Base-by-base conservation (phyloP, 306 rosid species). In the Rosa rugosa region DNA sequence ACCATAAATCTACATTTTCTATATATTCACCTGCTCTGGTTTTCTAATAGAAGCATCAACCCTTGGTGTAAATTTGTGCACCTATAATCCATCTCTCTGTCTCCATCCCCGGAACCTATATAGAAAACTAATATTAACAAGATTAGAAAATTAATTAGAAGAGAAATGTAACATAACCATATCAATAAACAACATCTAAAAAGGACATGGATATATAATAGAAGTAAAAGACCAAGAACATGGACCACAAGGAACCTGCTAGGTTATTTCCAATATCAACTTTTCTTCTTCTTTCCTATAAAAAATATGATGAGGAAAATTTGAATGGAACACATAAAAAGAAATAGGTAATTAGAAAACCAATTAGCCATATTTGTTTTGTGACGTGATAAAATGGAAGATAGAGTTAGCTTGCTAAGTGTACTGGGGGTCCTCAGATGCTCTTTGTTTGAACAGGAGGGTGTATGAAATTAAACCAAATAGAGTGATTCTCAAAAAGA, bases 251-350 rank as follows among this genome's bases (percentile, higher is more conserved):
- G 49, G 80, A 71, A 66, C 34, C 62, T 72, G 14, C 81, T 36
- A 12, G 75, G 81, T 80, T 23, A 71, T 71, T 80, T 80, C 70
- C 56, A 83, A 47, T 27, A 45, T 73, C 60, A 53, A 16, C 20
- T 63, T 62, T 31, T 12, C 62, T 75, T 73, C 51, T 40, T 46
- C 57, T 13, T 46, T 25, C 7, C 14, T 50, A 8, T 17, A 16
- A 71, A 31, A 71, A 27, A 23, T 45, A 13, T 27, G 44, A 25
- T 5, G 14, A n/a, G 17, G 60, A 36, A 49, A 38, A 3, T 62
- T 47, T 31, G 27, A 69, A 13, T 16, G 8, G 70, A 64, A 31
- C 45, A 38, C 14, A 2, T 0, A 9, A 49, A 11, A 41, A 25
- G 3, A 25, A 31, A 2, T 14, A 20, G 14, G 22, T 25, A n/a